These are phyloP conservation scores for Bipolaris zeicola DNA, from an alignment of 2,329 filamentous ascomycete genomes.

Conservation along the genomic window DNA sequence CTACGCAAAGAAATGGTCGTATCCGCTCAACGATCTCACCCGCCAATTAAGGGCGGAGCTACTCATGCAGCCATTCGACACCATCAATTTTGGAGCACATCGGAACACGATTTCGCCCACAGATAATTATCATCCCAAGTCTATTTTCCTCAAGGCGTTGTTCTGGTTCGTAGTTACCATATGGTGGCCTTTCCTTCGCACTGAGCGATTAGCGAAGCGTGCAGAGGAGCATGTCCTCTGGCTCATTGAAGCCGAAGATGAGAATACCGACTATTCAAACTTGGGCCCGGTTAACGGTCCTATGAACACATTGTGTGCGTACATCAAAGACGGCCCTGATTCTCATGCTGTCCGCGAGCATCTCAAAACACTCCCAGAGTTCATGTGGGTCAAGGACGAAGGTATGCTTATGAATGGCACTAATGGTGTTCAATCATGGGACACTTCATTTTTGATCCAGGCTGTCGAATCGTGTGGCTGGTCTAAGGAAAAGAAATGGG, in stretches of 20 bases:
- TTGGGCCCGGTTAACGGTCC: slow-evolving; percentile 88
- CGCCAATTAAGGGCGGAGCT: slow-evolving; percentile 78
- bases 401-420: slow-evolving; percentile 96
- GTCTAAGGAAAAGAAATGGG: slow-evolving; percentile 76
- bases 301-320: slow-evolving; percentile 88
- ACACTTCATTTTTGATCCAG: slow-evolving; percentile 89
- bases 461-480: slow-evolving; percentile 79
- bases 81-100: slow-evolving; percentile 76
- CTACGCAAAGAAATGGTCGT: slow-evolving; percentile 81
- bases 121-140: slow-evolving; percentile 95
- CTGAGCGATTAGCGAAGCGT: slow-evolving; percentile 66
- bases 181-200: slow-evolving; percentile 78
- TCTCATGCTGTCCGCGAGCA: slow-evolving; percentile 74
- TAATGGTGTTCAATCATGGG: slow-evolving; percentile 98
- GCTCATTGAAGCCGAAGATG: slow-evolving; percentile 87
- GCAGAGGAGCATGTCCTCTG: slow-evolving; percentile 84
- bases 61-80: slow-evolving; percentile 76
- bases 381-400: slow-evolving; percentile 87
- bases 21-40: slow-evolving; percentile 75
- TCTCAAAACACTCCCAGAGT: slow-evolving; percentile 81
- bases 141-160: slow-evolving; percentile 75
- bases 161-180: slow-evolving; percentile 82
- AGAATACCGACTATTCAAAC: slow-evolving; percentile 85
- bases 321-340: slow-evolving; percentile 80
- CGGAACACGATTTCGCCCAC: slow-evolving; percentile 78